These are phyloP conservation scores for Macaranga tanarius DNA, from an alignment of 441 rosid species.

Conservation along the genomic window DNA sequence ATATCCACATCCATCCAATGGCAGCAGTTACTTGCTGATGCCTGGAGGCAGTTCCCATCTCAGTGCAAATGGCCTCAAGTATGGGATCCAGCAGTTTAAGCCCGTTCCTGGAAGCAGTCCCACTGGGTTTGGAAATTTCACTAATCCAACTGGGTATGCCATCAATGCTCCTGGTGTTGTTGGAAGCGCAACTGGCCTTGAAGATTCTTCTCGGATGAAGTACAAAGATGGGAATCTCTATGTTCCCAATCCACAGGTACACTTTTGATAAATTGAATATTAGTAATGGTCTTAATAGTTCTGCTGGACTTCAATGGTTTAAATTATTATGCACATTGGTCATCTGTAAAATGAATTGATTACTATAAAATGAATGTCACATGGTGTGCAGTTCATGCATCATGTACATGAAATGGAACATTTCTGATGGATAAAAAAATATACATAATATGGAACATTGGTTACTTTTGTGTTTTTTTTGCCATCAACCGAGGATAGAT, in stretches of 20 bases:
- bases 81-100: conserved; percentile 86
- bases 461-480: conserved; percentile 1
- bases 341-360: background rate
- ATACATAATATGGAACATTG: background rate
- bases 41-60: conserved; percentile 84
- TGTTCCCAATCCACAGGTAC: conserved; percentile 85
- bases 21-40: conserved; percentile 79
- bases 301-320: background rate
- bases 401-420: background rate
- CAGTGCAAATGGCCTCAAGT: conserved; percentile 71
- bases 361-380: background rate
- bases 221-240: conserved; percentile 79
- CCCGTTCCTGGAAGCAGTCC: conserved; percentile 71
- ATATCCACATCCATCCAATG: conserved; percentile 85
- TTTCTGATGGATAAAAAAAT: background rate
- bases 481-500: background rate
- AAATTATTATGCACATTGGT: background rate
- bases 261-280: background rate
- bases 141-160: conserved; percentile 68
- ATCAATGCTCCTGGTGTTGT: conserved; percentile 70
- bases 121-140: conserved; percentile 73
- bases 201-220: conserved; percentile 82
- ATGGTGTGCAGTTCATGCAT: background rate
- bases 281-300: background rate
- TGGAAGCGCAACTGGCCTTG: conserved; percentile 66